Evolutionary conservation across 345 rosid species (phyloP).

Genomic region (Salix dunnii): DNA sequence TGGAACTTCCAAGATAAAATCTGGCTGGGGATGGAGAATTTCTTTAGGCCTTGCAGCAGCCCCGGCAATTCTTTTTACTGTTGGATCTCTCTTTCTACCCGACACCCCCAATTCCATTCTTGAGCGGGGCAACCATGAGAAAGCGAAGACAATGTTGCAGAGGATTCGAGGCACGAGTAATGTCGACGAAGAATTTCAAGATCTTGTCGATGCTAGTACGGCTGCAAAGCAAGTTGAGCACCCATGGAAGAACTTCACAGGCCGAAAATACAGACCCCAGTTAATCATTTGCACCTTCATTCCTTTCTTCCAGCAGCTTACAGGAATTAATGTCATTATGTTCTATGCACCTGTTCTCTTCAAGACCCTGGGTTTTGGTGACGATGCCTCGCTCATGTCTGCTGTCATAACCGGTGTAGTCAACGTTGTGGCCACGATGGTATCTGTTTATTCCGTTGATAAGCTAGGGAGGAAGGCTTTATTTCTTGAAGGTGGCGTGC

Average conservation of each 20-base stretch:
- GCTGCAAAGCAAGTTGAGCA: slow-evolving; percentile 52
- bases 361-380: slow-evolving; percentile 67
- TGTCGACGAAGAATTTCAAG: slow-evolving; percentile 62
- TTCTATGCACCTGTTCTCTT: slow-evolving; percentile 77
- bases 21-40: slow-evolving; percentile 73
- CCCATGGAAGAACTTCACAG: slow-evolving; percentile 64
- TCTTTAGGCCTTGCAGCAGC: slow-evolving; percentile 65
- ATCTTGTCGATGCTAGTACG: slow-evolving; percentile 52
- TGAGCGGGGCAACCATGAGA: slow-evolving; percentile 57
- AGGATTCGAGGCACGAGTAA: slow-evolving; percentile 51
- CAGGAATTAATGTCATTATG: slow-evolving; percentile 72
- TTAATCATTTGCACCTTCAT: slow-evolving; percentile 43
- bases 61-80: slow-evolving; percentile 56
- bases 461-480: slow-evolving; percentile 58
- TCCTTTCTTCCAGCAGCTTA: slow-evolving; percentile 74
- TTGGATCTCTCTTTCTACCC: slow-evolving; percentile 62
- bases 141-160: slow-evolving; percentile 54
- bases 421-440: slow-evolving; percentile 55
- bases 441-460: slow-evolving; percentile 56
- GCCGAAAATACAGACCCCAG: slow-evolving; percentile 60
- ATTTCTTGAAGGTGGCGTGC: slow-evolving; percentile 69
- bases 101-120: slow-evolving; percentile 80
- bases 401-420: slow-evolving; percentile 63
- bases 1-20: slow-evolving; percentile 43
- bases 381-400: slow-evolving; percentile 63